Evolutionary conservation across 208 protist genomes (phyloP).

Genomic region (Balamuthia mandrillaris): DNA sequence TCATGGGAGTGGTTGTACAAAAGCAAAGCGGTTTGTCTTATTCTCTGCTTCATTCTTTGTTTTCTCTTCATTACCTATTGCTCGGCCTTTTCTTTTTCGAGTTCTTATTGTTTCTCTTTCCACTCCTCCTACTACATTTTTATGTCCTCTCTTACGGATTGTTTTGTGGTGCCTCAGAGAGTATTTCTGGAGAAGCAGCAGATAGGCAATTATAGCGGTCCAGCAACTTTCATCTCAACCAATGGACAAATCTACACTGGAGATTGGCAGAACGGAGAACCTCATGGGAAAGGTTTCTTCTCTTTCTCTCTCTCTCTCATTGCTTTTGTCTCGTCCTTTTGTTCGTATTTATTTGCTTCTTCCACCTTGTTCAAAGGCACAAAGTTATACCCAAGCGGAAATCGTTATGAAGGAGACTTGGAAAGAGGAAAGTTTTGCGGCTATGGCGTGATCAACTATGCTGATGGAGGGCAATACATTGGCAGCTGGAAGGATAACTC

Average conservation of each 20-base stretch:
- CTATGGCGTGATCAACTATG: constrained; percentile 1
- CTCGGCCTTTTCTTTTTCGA: no score
- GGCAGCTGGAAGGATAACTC: constrained; percentile 4
- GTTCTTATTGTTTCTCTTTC: no score
- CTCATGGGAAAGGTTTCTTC: neutral
- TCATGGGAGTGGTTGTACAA: neutral
- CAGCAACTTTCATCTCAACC: neutral
- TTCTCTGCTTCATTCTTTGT: no score
- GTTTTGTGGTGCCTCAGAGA: no score
- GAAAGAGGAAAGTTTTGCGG: neutral
- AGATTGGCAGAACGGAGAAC: neutral
- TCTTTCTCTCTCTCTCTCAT: neutral
- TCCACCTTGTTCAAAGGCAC: no score
- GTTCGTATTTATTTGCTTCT: constrained; percentile 58
- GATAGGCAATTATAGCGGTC: neutral
- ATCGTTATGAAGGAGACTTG: constrained; percentile 10
- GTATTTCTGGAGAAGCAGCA: no score
- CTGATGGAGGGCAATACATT: constrained; percentile 8
- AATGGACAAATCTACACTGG: neutral
- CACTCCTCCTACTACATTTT: no score
- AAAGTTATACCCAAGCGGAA: neutral
- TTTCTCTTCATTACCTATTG: no score
- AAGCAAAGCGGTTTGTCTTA: constrained; percentile 5
- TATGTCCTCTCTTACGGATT: no score
- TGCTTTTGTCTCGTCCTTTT: neutral